Evolutionary conservation across 345 rosid genomes (phyloP).

Genomic region (Physaria fendleri): DNA sequence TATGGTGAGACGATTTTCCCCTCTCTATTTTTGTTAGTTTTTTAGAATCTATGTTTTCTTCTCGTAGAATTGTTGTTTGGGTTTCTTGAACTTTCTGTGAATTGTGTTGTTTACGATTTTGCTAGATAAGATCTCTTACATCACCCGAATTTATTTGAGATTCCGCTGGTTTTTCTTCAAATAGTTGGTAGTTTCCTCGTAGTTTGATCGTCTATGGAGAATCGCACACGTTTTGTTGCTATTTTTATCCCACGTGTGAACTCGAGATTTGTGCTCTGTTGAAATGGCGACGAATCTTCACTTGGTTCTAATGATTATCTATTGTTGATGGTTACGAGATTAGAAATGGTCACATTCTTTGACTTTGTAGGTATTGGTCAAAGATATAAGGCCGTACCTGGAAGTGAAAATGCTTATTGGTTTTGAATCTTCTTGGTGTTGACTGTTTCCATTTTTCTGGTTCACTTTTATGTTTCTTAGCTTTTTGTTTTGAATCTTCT

Average conservation of each 20-base stretch:
- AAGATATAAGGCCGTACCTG: constrained; percentile 23
- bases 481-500: constrained; percentile 12
- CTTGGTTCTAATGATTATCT: constrained; percentile 12
- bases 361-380: constrained; percentile 30
- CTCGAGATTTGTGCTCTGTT: constrained; percentile 19
- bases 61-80: background rate
- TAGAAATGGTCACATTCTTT: constrained; percentile 19
- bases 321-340: constrained; percentile 9
- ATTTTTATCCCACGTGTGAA: constrained; percentile 9
- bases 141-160: constrained; percentile 18
- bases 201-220: constrained; percentile 15
- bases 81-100: constrained; percentile 3
- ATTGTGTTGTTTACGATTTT: constrained; percentile 12
- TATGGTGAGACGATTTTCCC: constrained; percentile 55
- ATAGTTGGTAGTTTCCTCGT: background rate
- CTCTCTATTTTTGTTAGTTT: background rate
- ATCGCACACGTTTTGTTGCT: constrained; percentile 3
- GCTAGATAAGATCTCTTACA: constrained; percentile 43
- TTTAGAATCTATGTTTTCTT: background rate
- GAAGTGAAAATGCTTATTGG: constrained; percentile 11
- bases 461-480: constrained; percentile 18
- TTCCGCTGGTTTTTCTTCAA: constrained; percentile 1
- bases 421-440: constrained; percentile 23
- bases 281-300: constrained; percentile 22
- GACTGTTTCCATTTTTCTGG: constrained; percentile 26